These are phyloP conservation scores for Sherardia arvensis DNA, from an alignment of 257 asterid species.

Conservation along the genomic window DNA sequence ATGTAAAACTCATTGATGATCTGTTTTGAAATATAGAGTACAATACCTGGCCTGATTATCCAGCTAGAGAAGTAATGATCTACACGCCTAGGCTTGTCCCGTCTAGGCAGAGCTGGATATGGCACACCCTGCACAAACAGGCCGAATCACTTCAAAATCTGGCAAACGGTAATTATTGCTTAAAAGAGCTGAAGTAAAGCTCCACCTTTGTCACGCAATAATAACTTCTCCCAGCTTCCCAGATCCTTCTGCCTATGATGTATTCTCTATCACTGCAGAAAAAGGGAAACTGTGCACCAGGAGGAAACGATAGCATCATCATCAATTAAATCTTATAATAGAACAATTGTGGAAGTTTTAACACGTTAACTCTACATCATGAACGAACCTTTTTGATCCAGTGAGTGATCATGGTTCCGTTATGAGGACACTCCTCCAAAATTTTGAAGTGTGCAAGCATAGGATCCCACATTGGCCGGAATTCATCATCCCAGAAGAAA, in stretches of 20 bases:
- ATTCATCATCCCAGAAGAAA: slow-evolving; percentile 97
- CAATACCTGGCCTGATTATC: slow-evolving; percentile 59
- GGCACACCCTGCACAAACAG: slow-evolving; percentile 60
- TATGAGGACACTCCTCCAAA: slow-evolving; percentile 54
- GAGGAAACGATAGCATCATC: slow-evolving; percentile 3
- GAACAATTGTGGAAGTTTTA: slow-evolving; percentile 4
- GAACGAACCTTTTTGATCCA: slow-evolving; percentile 82
- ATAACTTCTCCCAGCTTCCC: slow-evolving; percentile 60
- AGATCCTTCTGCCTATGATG: slow-evolving; percentile 66
- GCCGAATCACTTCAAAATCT: not conserved
- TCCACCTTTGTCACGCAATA: slow-evolving; percentile 72
- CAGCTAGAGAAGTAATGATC: slow-evolving; percentile 92
- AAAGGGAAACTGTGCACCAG: slow-evolving; percentile 69
- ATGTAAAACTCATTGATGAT: too few relatives aligned
- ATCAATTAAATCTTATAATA: slow-evolving; percentile 13
- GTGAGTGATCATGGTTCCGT: slow-evolving; percentile 69
- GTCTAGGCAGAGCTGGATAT: slow-evolving; percentile 54
- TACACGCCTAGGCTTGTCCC: slow-evolving; percentile 87
- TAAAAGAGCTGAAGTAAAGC: not conserved
- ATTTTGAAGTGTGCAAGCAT: slow-evolving; percentile 67
- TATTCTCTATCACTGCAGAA: slow-evolving; percentile 90
- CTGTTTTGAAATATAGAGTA: too few relatives aligned
- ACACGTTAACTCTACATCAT: not conserved
- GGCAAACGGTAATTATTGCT: not conserved
- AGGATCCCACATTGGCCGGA: slow-evolving; percentile 80